Evolutionary conservation across 129 eudicot species (phyloP).

Genomic region (Pulicaria dysenterica): DNA sequence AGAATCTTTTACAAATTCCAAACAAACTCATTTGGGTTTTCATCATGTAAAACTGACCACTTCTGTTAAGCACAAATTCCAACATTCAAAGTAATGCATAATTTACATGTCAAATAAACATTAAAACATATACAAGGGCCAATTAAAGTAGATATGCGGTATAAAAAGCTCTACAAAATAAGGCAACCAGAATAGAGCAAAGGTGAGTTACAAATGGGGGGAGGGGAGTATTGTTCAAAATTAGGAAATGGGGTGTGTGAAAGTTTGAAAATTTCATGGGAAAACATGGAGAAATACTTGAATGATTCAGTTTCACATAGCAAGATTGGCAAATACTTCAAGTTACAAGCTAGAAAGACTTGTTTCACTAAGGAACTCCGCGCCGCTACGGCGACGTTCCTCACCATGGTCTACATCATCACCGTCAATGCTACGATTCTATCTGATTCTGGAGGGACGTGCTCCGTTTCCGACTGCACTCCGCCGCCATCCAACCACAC

Average conservation of each 20-base stretch:
- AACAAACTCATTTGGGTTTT: constrained; percentile 17
- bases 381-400: constrained; percentile 83
- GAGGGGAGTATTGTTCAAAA: constrained; percentile 45
- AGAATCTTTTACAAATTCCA: constrained; percentile 34
- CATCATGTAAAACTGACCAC: neutral
- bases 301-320: constrained; percentile 51
- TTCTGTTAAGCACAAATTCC: neutral
- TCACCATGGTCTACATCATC: constrained; percentile 85
- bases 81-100: neutral
- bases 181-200: neutral
- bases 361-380: constrained; percentile 67
- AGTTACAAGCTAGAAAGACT: constrained; percentile 60
- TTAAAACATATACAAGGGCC: constrained; percentile 1
- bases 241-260: constrained; percentile 30
- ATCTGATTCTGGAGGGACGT: constrained; percentile 73
- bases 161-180: neutral
- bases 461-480: constrained; percentile 62
- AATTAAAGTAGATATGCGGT: constrained; percentile 15
- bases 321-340: constrained; percentile 67
- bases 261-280: constrained; percentile 45
- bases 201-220: constrained; percentile 44
- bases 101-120: constrained; percentile 1
- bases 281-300: constrained; percentile 32
- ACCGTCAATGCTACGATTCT: constrained; percentile 77
- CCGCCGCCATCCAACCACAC: constrained; percentile 46